Conservation (phyloP, 495 filamentous ascomycete species). For the Aspergillus wentii region DNA sequence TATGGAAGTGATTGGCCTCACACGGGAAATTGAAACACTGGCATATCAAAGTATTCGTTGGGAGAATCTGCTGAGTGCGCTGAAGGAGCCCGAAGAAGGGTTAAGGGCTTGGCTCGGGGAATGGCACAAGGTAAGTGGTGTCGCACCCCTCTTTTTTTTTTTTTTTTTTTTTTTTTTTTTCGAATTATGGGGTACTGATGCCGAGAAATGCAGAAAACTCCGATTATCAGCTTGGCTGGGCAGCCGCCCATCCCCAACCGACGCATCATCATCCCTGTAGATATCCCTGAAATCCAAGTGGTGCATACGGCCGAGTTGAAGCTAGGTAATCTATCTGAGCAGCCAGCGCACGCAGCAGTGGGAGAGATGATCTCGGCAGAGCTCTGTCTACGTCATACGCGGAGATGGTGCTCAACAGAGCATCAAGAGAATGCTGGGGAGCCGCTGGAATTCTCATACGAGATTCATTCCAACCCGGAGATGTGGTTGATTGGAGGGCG, state of each 20-base stretch:
- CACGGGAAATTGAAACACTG: constrained; percentile 39
- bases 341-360: constrained; percentile 43
- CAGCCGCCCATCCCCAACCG: constrained; percentile 30
- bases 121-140: constrained; percentile 43
- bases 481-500: constrained; percentile 82
- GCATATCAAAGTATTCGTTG: constrained; percentile 35
- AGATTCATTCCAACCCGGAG: constrained; percentile 70
- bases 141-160: background rate
- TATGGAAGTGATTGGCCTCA: constrained; percentile 45
- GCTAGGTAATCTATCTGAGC: constrained; percentile 33
- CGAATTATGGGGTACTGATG: background rate
- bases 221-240: constrained; percentile 29
- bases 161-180: constrained; percentile 1
- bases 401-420: constrained; percentile 62
- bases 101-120: constrained; percentile 37
- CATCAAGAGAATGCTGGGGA: constrained; percentile 32
- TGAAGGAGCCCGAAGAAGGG: constrained; percentile 32
- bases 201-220: constrained; percentile 32
- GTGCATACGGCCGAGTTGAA: constrained; percentile 78
- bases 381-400: constrained; percentile 69
- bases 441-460: constrained; percentile 76
- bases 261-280: constrained; percentile 57
- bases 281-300: constrained; percentile 79
- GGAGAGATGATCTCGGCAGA: constrained; percentile 70
- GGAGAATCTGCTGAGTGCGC: constrained; percentile 34